Evolutionary conservation across 257 asterid species (phyloP).

Genomic region (Paulownia fortunei): DNA sequence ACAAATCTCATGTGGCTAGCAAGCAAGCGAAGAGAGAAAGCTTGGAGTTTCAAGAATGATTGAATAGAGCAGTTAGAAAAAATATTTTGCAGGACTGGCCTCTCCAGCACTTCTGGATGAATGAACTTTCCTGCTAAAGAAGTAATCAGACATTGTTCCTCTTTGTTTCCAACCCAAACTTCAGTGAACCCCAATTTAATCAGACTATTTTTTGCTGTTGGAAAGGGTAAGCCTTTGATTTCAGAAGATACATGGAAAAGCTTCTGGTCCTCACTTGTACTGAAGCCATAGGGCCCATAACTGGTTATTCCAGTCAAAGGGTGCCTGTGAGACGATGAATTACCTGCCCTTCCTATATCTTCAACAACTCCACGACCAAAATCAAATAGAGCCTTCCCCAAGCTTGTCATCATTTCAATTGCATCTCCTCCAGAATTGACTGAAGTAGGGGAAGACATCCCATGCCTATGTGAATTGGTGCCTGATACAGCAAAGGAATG

Average conservation of each 20-base stretch:
- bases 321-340: constrained; percentile 60
- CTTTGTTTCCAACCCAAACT: constrained; percentile 81
- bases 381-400: constrained; percentile 87
- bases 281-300: constrained; percentile 46
- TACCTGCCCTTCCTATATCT: constrained; percentile 81
- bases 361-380: constrained; percentile 92
- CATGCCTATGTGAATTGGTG: constrained; percentile 47
- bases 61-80: constrained; percentile 63
- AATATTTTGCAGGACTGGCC: constrained; percentile 64
- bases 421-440: constrained; percentile 85
- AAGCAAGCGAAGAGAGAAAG: constrained; percentile 70
- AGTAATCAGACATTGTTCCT: constrained; percentile 66
- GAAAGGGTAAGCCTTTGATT: constrained; percentile 84
- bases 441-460: constrained; percentile 45
- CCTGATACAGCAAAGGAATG: constrained; percentile 45
- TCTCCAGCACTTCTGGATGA: constrained; percentile 78
- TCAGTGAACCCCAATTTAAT: constrained; percentile 67
- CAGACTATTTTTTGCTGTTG: constrained; percentile 70
- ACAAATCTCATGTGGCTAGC: constrained; percentile 68
- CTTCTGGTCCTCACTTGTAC: constrained; percentile 55
- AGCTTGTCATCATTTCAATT: constrained; percentile 83
- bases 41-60: constrained; percentile 64
- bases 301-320: constrained; percentile 43
- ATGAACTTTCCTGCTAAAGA: constrained; percentile 73
- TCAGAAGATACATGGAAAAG: constrained; percentile 58